Percentiles rank a stretch among this genome's conserved stretches.
Conservation (phyloP, 108 stramenopile genomes). For the Pseudonitzschia delicatissima region DNA sequence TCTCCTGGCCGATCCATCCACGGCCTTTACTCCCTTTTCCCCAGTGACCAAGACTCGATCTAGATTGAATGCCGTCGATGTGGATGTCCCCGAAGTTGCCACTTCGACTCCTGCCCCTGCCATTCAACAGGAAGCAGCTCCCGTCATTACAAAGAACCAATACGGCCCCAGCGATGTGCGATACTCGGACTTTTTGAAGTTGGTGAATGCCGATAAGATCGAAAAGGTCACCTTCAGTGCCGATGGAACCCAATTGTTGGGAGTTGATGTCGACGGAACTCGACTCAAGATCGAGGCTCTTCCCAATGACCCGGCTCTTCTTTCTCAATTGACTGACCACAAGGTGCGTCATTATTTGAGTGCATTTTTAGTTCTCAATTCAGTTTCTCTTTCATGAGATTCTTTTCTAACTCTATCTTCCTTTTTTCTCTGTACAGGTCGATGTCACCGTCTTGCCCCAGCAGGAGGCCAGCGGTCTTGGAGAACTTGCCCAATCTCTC, state of each 20-base stretch:
- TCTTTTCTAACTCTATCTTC: too few species aligned
- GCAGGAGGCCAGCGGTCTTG: slow-evolving; percentile 72
- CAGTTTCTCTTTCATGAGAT: too few species aligned
- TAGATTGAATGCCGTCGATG: slow-evolving; percentile 13
- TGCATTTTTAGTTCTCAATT: too few species aligned
- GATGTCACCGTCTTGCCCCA: slow-evolving; percentile 85
- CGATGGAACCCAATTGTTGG: slow-evolving; percentile 86
- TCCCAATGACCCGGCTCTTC: slow-evolving; percentile 91
- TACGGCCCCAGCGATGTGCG: slow-evolving; percentile 60
- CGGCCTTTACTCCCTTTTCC: slow-evolving; percentile 36
- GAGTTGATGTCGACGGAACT: slow-evolving; percentile 83
- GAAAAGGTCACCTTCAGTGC: slow-evolving; percentile 85
- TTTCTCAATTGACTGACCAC: slow-evolving; percentile 85
- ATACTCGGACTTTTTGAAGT: slow-evolving; percentile 71
- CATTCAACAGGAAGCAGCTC: background rate
- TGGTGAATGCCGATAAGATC: slow-evolving; percentile 57
- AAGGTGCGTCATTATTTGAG: slow-evolving; percentile 58
- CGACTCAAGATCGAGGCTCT: slow-evolving; percentile 88
- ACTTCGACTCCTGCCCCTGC: slow-evolving; percentile 20
- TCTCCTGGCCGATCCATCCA: slow-evolving; percentile 31
- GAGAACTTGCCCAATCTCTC: slow-evolving; percentile 76
- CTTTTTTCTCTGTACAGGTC: slow-evolving; percentile 58
- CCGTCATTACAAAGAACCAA: slow-evolving; percentile 34
- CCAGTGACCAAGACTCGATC: slow-evolving; percentile 7
- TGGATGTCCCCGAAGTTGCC: slow-evolving; percentile 32